Evolutionary conservation across 441 rosid genomes (phyloP).

Genomic region (Capsella rubella): DNA sequence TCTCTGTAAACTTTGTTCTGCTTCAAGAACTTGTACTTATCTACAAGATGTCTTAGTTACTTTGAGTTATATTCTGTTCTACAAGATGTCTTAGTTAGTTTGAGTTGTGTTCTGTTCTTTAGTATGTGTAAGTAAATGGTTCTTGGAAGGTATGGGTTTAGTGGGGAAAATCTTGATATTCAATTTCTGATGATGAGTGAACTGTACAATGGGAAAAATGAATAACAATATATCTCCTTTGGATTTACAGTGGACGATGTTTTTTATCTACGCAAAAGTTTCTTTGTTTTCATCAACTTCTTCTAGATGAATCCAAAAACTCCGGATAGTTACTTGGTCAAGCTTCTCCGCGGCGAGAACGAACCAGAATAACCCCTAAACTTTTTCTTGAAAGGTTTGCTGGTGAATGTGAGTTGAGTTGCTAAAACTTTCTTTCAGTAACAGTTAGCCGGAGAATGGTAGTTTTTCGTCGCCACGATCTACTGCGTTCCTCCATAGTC

Average conservation of each 20-base stretch:
- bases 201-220: constrained; percentile 61
- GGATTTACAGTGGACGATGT: constrained; percentile 42
- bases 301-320: constrained; percentile 48
- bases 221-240: constrained; percentile 44
- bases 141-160: background rate
- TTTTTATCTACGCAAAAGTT: constrained; percentile 25
- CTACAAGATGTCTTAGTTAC: background rate
- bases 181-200: constrained; percentile 13
- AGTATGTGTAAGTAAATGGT: too few relatives aligned
- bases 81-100: background rate
- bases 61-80: background rate
- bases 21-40: background rate
- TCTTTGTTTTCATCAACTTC: constrained; percentile 43
- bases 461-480: constrained; percentile 69
- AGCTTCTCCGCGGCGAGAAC: constrained; percentile 34
- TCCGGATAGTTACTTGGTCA: constrained; percentile 22
- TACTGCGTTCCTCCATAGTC: constrained; percentile 83
- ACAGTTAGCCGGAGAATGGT: constrained; percentile 61
- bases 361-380: constrained; percentile 17
- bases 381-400: constrained; percentile 22
- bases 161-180: constrained; percentile 17
- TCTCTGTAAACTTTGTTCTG: constrained; percentile 43
- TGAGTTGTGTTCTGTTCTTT: background rate
- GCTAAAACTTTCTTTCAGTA: constrained; percentile 34
- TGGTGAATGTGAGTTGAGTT: constrained; percentile 15